Evolutionary conservation across 192 early-diverging fungal species (phyloP).

Genomic region (Podila clonocystis): DNA sequence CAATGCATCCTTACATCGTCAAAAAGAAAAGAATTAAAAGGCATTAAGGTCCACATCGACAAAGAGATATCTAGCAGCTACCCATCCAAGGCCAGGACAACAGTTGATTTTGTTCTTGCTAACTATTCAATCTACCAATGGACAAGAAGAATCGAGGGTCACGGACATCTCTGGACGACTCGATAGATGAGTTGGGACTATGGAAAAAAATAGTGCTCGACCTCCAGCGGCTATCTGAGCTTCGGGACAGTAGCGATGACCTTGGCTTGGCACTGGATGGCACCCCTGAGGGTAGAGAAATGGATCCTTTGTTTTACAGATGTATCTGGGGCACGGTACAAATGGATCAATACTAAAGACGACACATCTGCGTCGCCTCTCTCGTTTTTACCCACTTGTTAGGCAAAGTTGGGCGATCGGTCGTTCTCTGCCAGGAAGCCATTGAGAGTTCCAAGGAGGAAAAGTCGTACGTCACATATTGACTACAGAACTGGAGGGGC

Average conservation of each 20-base stretch:
- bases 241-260: constrained; percentile 17
- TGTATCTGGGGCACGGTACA: neutral
- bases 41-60: too few species aligned
- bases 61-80: too few species aligned
- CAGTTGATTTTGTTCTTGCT: too few species aligned
- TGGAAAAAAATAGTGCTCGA: constrained; percentile 31
- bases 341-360: neutral
- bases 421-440: constrained; percentile 27
- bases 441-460: constrained; percentile 32
- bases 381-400: neutral
- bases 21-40: too few species aligned
- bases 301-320: neutral
- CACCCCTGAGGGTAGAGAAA: constrained; percentile 21
- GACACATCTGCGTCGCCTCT: neutral
- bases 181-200: constrained; percentile 18
- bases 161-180: constrained; percentile 11
- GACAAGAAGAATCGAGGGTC: constrained; percentile 3
- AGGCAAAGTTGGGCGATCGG: constrained; percentile 27
- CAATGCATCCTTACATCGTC: too few species aligned
- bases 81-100: too few species aligned
- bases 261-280: constrained; percentile 14
- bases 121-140: neutral
- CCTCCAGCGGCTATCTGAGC: constrained; percentile 22
- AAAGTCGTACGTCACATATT: constrained; percentile 18
- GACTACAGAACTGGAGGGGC: neutral